Conservation (phyloP, 371 early-diverging fungal species). For the Mucor piriformis region DNA sequence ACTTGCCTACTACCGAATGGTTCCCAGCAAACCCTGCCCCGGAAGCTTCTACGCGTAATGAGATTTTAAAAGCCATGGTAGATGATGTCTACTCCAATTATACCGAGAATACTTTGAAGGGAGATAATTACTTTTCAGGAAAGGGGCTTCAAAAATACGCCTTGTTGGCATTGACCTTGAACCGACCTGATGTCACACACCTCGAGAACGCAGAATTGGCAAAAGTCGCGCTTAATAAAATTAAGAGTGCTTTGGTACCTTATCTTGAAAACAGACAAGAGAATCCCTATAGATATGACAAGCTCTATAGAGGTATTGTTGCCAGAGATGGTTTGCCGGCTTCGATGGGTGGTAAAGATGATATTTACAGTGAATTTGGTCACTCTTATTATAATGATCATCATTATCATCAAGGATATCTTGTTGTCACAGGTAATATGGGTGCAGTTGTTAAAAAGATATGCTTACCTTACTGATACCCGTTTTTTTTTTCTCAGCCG, state of each 20-base stretch:
- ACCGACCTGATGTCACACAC: slow-evolving; percentile 49
- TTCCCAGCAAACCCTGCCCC: slow-evolving; percentile 43
- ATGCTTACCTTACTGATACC: too few species aligned
- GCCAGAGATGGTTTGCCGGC: slow-evolving; percentile 50
- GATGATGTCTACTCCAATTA: slow-evolving; percentile 51
- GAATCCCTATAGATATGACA: slow-evolving; percentile 68
- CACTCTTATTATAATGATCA: slow-evolving; percentile 70
- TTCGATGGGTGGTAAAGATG: slow-evolving; percentile 46
- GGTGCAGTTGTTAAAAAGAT: not conserved
- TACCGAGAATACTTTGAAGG: slow-evolving; percentile 34
- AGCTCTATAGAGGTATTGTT: slow-evolving; percentile 68
- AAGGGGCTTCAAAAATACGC: slow-evolving; percentile 74
- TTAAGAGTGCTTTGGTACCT: slow-evolving; percentile 54
- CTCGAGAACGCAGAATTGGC: slow-evolving; percentile 48
- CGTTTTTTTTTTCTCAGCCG: too few species aligned
- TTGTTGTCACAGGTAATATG: slow-evolving; percentile 48
- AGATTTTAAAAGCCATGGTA: slow-evolving; percentile 38
- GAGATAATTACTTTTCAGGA: slow-evolving; percentile 75
- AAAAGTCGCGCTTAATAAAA: slow-evolving; percentile 33
- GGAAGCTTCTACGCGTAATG: slow-evolving; percentile 32
- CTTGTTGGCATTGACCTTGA: slow-evolving; percentile 60
- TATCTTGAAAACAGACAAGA: slow-evolving; percentile 60
- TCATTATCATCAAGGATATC: slow-evolving; percentile 83
- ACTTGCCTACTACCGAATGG: slow-evolving; percentile 38
- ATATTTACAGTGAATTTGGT: slow-evolving; percentile 46